Conservation (phyloP, 805 yeast species). For the Schwanniomyces sp. region DNA sequence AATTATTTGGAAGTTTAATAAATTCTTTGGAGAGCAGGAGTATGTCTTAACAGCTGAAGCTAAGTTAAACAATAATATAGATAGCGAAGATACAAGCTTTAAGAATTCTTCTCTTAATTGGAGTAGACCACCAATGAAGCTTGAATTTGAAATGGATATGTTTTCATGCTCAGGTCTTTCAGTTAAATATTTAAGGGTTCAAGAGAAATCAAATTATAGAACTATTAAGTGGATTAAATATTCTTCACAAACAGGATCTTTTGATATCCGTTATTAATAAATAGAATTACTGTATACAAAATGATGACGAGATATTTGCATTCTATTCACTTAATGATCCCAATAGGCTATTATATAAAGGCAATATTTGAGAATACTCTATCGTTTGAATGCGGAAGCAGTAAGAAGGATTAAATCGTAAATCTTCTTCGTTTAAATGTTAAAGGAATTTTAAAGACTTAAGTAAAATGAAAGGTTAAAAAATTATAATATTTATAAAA, state of each 20-base stretch:
- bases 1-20: conserved; percentile 68
- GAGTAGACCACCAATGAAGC: conserved; percentile 74
- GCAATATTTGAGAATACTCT: no score
- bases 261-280: conserved; percentile 67
- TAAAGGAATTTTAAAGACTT: no score
- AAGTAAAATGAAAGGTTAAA: no score
- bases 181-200: conserved; percentile 69
- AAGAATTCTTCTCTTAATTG: conserved; percentile 35
- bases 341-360: no score
- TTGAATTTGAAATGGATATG: conserved; percentile 70
- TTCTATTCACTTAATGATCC: no score
- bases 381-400: no score
- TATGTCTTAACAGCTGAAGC: conserved; percentile 56
- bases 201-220: conserved; percentile 56
- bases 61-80: conserved; percentile 23
- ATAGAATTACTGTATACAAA: no score
- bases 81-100: conserved; percentile 13
- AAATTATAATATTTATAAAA: no score
- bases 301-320: no score
- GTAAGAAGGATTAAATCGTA: no score
- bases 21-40: conserved; percentile 67
- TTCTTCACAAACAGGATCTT: conserved; percentile 70
- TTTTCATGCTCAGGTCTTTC: conserved; percentile 74
- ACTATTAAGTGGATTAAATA: conserved; percentile 91
- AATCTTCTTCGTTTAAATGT: no score